These are phyloP conservation scores for Dictyostelium citrinum DNA, from an alignment of 78 protist genomes.

Conservation along the genomic window DNA sequence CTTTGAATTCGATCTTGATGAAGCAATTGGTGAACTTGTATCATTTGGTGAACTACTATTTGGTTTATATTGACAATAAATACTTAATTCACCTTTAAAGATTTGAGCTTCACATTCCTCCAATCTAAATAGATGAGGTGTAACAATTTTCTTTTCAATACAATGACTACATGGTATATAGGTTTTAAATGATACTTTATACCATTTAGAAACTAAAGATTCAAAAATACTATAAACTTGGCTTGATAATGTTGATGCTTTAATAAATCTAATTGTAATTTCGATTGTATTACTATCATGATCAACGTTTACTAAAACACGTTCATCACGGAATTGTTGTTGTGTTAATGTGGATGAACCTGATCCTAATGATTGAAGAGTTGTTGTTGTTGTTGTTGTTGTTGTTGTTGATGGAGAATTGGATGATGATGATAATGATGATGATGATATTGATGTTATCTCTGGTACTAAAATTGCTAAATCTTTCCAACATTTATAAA, in stretches of 20 bases:
- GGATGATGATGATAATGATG: background rate
- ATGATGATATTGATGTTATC: background rate
- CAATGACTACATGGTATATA: conserved; percentile 37
- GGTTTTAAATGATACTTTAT: conserved; percentile 11
- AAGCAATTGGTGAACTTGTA: background rate
- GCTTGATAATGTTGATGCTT: background rate
- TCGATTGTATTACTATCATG: conserved; percentile 37
- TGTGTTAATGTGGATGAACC: background rate
- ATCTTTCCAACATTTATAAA: conserved; percentile 58
- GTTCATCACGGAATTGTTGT: background rate
- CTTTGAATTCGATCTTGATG: conserved; percentile 6
- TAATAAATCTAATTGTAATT: background rate
- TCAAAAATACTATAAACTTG: conserved; percentile 41
- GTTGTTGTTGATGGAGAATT: too few relatives aligned
- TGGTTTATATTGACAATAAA: conserved; percentile 38
- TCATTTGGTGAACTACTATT: background rate
- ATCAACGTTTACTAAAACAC: conserved; percentile 39
- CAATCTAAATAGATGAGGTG: conserved; percentile 5
- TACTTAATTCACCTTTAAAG: conserved; percentile 16
- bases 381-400: background rate
- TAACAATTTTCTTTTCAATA: background rate
- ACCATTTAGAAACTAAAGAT: conserved; percentile 32
- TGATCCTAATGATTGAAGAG: background rate
- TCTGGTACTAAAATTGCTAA: conserved; percentile 38
- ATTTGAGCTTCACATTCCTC: conserved; percentile 26